These are phyloP conservation scores for Saccharomycopsis lassenensis DNA, from an alignment of 805 yeast genomes.

Conservation along the genomic window DNA sequence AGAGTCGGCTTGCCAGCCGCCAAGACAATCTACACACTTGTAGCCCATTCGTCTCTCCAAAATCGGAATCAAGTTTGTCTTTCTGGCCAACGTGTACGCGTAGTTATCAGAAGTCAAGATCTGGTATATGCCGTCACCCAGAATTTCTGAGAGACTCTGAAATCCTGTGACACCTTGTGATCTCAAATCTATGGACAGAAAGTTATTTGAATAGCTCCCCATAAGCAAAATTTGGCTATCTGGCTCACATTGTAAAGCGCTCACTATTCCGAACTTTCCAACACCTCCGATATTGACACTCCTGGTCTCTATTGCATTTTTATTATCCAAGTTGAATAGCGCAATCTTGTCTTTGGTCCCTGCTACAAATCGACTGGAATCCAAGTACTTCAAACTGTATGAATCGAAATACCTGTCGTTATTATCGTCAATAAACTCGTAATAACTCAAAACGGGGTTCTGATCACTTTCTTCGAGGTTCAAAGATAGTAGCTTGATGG, in stretches of 20 bases:
- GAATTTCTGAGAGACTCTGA: slow-evolving; percentile 8
- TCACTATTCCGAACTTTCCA: slow-evolving; percentile 19
- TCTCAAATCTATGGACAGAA: slow-evolving; percentile 22
- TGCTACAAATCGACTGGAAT: slow-evolving; percentile 22
- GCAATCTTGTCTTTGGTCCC: slow-evolving; percentile 25
- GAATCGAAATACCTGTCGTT: slow-evolving; percentile 27
- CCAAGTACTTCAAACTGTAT: slow-evolving; percentile 22
- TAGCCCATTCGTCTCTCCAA: slow-evolving; percentile 27
- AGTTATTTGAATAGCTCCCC: slow-evolving; percentile 25
- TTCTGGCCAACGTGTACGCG: slow-evolving; percentile 26
- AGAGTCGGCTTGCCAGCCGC: slow-evolving; percentile 4
- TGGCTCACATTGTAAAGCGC: slow-evolving; percentile 17
- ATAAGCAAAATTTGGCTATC: slow-evolving; percentile 22
- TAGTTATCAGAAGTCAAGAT: slow-evolving; percentile 26
- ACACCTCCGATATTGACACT: no score
- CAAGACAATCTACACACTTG: slow-evolving; percentile 12
- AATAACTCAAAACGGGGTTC: slow-evolving; percentile 20
- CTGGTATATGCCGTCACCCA: slow-evolving; percentile 27
- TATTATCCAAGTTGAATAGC: slow-evolving; percentile 25
- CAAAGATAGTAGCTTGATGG: slow-evolving; percentile 25
- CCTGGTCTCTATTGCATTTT: slow-evolving; percentile 20
- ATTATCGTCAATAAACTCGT: slow-evolving; percentile 23
- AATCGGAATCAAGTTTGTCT: slow-evolving; percentile 23
- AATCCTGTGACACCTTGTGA: slow-evolving; percentile 3
- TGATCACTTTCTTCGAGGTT: slow-evolving; percentile 17